phyloP scores from a whole-genome alignment of 2,329 filamentous ascomycete genomes.

The Colletotrichum karsti region DNA sequence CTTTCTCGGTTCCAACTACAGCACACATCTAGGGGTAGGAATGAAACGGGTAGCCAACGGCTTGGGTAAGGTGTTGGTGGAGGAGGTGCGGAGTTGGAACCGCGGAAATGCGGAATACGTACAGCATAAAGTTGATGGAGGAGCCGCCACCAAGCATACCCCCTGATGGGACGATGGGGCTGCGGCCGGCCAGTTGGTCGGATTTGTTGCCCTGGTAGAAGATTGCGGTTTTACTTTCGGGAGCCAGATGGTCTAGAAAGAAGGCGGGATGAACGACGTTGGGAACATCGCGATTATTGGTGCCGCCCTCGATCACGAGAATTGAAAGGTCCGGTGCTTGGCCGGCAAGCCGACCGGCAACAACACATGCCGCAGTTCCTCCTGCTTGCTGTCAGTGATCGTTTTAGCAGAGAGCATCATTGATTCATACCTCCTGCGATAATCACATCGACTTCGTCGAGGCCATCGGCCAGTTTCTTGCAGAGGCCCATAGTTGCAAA shows the following conservation, averaged over 20 bases:
- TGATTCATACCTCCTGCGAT: slow-evolving; percentile 52
- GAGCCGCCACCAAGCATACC: slow-evolving; percentile 62
- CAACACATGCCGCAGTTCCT: slow-evolving; percentile 55
- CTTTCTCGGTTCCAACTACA: not conserved
- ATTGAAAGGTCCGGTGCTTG: slow-evolving; percentile 57
- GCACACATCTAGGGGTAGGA: not conserved
- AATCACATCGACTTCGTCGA: slow-evolving; percentile 59
- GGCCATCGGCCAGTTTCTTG: slow-evolving; percentile 36
- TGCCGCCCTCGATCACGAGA: slow-evolving; percentile 61
- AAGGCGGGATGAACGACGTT: slow-evolving; percentile 59
- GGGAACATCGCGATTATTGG: slow-evolving; percentile 60
- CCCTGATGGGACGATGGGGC: slow-evolving; percentile 45
- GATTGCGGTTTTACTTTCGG: slow-evolving; percentile 70
- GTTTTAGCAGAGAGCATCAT: fast-evolving
- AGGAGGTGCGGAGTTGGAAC: not conserved
- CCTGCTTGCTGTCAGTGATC: slow-evolving; percentile 38
- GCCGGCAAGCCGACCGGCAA: slow-evolving; percentile 58
- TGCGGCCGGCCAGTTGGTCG: slow-evolving; percentile 52
- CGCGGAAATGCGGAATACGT: not conserved
- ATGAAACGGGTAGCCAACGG: not conserved
- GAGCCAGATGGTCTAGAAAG: slow-evolving; percentile 70
- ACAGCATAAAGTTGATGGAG: slow-evolving; percentile 55
- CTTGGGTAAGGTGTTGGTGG: not conserved
- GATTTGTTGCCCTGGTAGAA: slow-evolving; percentile 60
- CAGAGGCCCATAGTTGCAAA: slow-evolving; percentile 33